Conservation (phyloP, 805 yeast genomes). For the Schizosaccharomyces pombe region ASM294v3 CU329670.1:3860501-3861000, state of each 20-base stretch:
- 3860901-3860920: slow-evolving; percentile 36
- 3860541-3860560: neutral
- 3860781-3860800: slow-evolving; percentile 19
- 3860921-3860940: neutral
- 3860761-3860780: neutral
- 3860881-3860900: slow-evolving; percentile 25
- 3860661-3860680: neutral
- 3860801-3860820: slow-evolving; percentile 32
- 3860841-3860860: neutral
- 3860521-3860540: neutral
- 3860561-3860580: neutral
- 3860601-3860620: neutral
- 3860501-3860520: neutral
- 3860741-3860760: neutral
- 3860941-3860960: neutral
- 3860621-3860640: neutral
- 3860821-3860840: slow-evolving; percentile 17
- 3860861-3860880: neutral
- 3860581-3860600: neutral
- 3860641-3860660: neutral
- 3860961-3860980: neutral
- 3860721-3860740: neutral
- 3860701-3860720: neutral
- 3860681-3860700: neutral
- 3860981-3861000: neutral